Evolutionary conservation across 2,329 filamentous ascomycete species (phyloP).

Genomic region (Talaromyces piceae): DNA sequence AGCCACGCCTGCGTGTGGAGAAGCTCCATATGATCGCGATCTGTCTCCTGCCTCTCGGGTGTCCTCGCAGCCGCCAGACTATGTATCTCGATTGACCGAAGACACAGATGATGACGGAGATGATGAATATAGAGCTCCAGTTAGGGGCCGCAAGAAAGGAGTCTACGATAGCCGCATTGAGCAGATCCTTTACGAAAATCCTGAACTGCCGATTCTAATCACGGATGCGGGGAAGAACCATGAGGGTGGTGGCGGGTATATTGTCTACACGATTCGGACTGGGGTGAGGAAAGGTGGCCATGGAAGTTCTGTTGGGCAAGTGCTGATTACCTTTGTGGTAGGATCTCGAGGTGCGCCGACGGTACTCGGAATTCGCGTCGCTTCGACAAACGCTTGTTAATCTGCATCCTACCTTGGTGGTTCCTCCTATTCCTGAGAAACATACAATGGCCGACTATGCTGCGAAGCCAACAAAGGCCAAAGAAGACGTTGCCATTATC

Average conservation of each 20-base stretch:
- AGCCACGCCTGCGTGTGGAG: neutral
- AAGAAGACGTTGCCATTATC: slow-evolving; percentile 95
- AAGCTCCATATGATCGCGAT: slow-evolving; percentile 52
- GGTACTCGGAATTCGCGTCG: slow-evolving; percentile 95
- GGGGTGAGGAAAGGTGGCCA: slow-evolving; percentile 55
- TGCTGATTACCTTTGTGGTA: slow-evolving; percentile 37
- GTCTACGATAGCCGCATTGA: slow-evolving; percentile 94
- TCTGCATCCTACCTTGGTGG: slow-evolving; percentile 88
- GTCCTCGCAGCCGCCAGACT: slow-evolving; percentile 57
- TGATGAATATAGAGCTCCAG: slow-evolving; percentile 42
- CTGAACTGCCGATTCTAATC: slow-evolving; percentile 81
- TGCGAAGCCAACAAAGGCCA: slow-evolving; percentile 93
- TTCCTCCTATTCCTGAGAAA: slow-evolving; percentile 97
- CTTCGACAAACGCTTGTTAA: slow-evolving; percentile 80
- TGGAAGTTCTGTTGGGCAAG: neutral
- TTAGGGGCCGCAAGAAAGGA: slow-evolving; percentile 56
- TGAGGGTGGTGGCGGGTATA: slow-evolving; percentile 86
- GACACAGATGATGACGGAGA: slow-evolving; percentile 53
- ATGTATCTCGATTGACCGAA: slow-evolving; percentile 45
- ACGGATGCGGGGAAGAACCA: slow-evolving; percentile 91
- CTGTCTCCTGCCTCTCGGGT: slow-evolving; percentile 63
- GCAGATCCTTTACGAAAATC: slow-evolving; percentile 94
- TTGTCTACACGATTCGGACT: slow-evolving; percentile 94
- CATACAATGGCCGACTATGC: slow-evolving; percentile 98
- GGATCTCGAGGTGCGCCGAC: slow-evolving; percentile 89